phyloP scores from a whole-genome alignment of 345 rosid species.

The Cardamine chenopodiifolia region DNA sequence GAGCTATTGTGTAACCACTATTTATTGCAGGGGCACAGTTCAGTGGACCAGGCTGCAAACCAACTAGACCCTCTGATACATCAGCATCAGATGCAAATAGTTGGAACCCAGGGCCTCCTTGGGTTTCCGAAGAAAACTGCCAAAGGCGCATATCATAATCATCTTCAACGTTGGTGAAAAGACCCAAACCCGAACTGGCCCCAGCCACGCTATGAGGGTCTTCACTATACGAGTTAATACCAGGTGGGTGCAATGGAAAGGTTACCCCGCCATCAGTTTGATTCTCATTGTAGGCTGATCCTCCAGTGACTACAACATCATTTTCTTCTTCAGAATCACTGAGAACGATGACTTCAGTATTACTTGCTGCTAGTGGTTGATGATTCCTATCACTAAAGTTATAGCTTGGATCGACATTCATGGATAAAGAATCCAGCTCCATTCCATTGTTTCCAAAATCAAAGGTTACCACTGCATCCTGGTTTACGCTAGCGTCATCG shows the following conservation, averaged over 20 bases:
- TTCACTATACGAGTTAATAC: constrained; percentile 55
- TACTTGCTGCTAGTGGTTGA: constrained; percentile 49
- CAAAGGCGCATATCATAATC: constrained; percentile 76
- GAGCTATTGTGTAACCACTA: constrained; percentile 58
- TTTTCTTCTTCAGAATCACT: constrained; percentile 91
- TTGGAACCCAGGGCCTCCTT: constrained; percentile 71
- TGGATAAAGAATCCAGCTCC: constrained; percentile 70
- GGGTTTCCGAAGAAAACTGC: constrained; percentile 64
- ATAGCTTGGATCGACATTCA: constrained; percentile 58
- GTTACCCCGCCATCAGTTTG: constrained; percentile 44
- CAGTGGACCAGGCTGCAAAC: constrained; percentile 51
- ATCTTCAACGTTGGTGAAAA: constrained; percentile 56
- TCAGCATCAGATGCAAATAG: constrained; percentile 65
- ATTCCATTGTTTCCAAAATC: constrained; percentile 62
- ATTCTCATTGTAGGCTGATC: constrained; percentile 35
- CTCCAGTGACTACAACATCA: constrained; percentile 55
- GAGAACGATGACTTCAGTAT: constrained; percentile 78
- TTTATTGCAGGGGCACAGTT: constrained; percentile 45
- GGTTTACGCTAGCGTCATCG: constrained; percentile 92
- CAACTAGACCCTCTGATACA: constrained; percentile 60
- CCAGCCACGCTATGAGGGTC: constrained; percentile 57
- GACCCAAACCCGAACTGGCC: constrained; percentile 60
- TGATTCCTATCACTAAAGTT: constrained; percentile 46
- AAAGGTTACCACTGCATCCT: constrained; percentile 68
- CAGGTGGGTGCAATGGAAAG: constrained; percentile 58